A percentile compares a stretch with the other conserved stretches of the same genome.
phyloP scores from a whole-genome alignment of 257 asterid species.

The Nicotiana paniculata region DNA sequence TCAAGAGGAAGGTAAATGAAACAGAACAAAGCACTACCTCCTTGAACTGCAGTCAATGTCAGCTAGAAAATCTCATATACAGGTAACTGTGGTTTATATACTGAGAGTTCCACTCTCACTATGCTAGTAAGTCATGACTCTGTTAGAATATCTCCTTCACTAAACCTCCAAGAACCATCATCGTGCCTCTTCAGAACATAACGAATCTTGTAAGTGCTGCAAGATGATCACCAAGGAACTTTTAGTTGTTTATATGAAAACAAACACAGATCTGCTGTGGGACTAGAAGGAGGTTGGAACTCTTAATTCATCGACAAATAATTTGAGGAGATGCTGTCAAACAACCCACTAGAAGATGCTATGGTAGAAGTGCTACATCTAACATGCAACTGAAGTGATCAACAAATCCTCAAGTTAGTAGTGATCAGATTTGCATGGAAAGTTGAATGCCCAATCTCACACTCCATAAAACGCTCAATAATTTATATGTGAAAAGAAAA shows the following conservation, averaged over 20 bases:
- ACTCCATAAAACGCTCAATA: not conserved
- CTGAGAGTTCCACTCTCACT: constrained; percentile 2
- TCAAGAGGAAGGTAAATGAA: not conserved
- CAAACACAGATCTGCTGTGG: not conserved
- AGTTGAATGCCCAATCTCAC: not conserved
- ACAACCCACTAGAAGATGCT: not conserved
- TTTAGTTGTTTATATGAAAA: not conserved
- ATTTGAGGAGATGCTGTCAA: not conserved
- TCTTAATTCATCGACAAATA: not conserved
- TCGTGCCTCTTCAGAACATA: constrained; percentile 71
- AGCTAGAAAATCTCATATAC: constrained; percentile 25
- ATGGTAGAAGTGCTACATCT: not conserved
- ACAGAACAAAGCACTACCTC: constrained; percentile 9
- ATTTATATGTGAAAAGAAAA: not conserved
- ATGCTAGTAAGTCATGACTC: constrained; percentile 29
- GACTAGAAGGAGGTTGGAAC: not conserved
- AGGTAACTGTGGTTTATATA: constrained; percentile 20
- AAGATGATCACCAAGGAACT: constrained; percentile 13
- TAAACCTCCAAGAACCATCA: constrained; percentile 89
- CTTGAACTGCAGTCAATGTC: constrained; percentile 13
- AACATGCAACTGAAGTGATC: not conserved
- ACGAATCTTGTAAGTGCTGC: constrained; percentile 87
- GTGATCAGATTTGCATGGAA: not conserved
- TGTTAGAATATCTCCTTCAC: constrained; percentile 55
- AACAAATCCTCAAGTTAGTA: not conserved